These are phyloP conservation scores for Sclerotiophoma versabilis DNA, from an alignment of 2,329 filamentous ascomycete species.

Conservation along the genomic window DNA sequence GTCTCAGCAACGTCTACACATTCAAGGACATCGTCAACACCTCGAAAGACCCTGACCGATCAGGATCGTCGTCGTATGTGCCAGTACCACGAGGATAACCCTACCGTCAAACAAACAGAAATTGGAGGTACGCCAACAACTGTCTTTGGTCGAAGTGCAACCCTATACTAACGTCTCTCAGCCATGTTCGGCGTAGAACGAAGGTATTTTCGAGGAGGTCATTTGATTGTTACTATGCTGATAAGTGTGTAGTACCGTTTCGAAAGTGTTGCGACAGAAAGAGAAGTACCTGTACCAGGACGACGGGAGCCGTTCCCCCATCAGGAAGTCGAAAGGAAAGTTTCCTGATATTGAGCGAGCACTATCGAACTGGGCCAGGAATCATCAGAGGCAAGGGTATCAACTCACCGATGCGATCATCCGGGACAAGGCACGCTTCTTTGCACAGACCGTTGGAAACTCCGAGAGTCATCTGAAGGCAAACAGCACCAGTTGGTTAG, in stretches of 20 bases:
- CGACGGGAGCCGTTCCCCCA: slow-evolving; percentile 78
- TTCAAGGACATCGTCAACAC: slow-evolving; percentile 63
- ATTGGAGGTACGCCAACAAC: slow-evolving; percentile 74
- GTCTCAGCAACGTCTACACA: slow-evolving; percentile 50
- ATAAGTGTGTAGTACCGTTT: slow-evolving; percentile 79
- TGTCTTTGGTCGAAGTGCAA: background rate
- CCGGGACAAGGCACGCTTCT: slow-evolving; percentile 81
- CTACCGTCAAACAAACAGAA: slow-evolving; percentile 90
- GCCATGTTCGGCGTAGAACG: slow-evolving; percentile 93
- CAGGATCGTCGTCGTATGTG: slow-evolving; percentile 93
- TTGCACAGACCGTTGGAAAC: slow-evolving; percentile 75
- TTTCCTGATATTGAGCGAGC: slow-evolving; percentile 91
- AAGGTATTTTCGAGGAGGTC: slow-evolving; percentile 68
- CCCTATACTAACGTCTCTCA: slow-evolving; percentile 50
- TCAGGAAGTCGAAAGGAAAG: slow-evolving; percentile 84
- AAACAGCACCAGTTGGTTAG: slow-evolving; percentile 80
- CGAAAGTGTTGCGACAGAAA: slow-evolving; percentile 92
- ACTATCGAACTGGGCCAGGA: slow-evolving; percentile 84
- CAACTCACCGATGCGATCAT: slow-evolving; percentile 81
- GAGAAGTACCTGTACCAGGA: slow-evolving; percentile 90
- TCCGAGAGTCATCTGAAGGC: slow-evolving; percentile 75
- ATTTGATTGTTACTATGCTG: slow-evolving; percentile 21
- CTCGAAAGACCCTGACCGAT: slow-evolving; percentile 87
- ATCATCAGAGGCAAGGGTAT: slow-evolving; percentile 77
- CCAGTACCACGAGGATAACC: slow-evolving; percentile 88